Base-by-base conservation (phyloP, 176 grass and related monocot species). In the Phoenix dactylifera region DNA sequence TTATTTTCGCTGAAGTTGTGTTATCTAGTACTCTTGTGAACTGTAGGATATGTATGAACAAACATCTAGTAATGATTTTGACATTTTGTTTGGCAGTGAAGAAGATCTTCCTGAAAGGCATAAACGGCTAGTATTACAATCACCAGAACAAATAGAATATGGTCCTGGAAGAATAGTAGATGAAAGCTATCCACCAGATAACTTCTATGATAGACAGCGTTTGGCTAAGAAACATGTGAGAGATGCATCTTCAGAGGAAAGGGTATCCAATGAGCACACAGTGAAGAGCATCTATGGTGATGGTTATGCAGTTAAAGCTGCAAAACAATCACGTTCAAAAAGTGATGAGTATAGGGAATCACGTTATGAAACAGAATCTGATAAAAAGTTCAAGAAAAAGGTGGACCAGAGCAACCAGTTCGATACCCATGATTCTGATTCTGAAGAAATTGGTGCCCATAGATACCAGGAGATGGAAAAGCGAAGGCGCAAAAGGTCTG, bases 401-500 rank as follows among this genome's bases (percentile, higher is more conserved):
- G 64, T 54, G 71, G 26, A 78, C 18, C 23, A 22, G 17, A 51
- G 29, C 12, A 69, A 55, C 49, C 63, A 70, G 28, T 68, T 68
- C 49, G 62, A 72, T 57, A 59, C 22, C 66, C 50, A 56, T 15
- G 75, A 75, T 70, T 97, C 81, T 35, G 87, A 60, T 52, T 85
- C 72, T 63, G 88, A 83, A 24, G 71, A 79, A 63, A 59, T 69
- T 59, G 75, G 79, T 32, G 78, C 71, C 68, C 77, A 67, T 52
- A 77, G 51, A 79, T 74, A 75, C 24, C 75, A 67, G 52, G 69
- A 28, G 26, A 48, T 57, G 29, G 87, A 80, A 22, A 98, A 86
- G 73, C 66, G 55, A 80, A 80, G 54, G 76, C 81, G 73, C 57
- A 97, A 85, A 68, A 85, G 69, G 69, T 52, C 62, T 24, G 70